Evolutionary conservation across 345 rosid genomes (phyloP), one percentile per base, ranked within the genome.

Genomic region (Citrus australasica): DNA sequence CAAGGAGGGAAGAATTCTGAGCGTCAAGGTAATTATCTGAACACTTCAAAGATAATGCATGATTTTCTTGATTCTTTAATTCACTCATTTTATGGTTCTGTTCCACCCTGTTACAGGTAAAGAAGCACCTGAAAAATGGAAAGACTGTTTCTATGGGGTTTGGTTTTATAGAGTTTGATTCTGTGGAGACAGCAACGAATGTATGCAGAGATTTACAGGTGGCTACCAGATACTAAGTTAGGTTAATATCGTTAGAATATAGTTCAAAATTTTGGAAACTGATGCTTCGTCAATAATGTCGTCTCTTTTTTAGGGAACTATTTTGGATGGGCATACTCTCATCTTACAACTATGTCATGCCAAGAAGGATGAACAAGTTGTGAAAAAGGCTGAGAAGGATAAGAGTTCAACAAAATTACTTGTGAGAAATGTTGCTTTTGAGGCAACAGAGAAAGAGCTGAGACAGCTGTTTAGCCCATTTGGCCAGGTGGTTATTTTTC

Each of bases 241-340:
- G 42, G 67, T 75, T 40, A 48, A 61, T 28, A 53, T 9, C 46
- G 6, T n/a, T 67, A 21, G 27, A 76, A 22, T 27, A 59, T 25
- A 32, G 25, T 42, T 77, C 28, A 27, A 74, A 48, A 63, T 37
- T 51, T 46, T 67, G 35, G 27, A 30, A 64, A 58, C 38, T 68
- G 22, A 64, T 32, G 33, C 60, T 2, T 13, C 53, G 76, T 74
- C 73, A 5, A 64, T 7, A 24, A 58, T n/a, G 33, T 65, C 38
- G 16, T 65, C 37, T 33, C 59, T 38, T 59, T 84, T 84, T 42
- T 79, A 96, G 97, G 99, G 97, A 73, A 94, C 97, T 78, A 71
- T 89, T 80, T 84, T 96, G 88, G 98, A 96, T 78, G 93, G 97
- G 46, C 99, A 96, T 83, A 98, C 99, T 83, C 93, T 94, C 69